Conservation (phyloP, 768 basidiomycete genomes). For the Tricholoma saponaceum region DNA sequence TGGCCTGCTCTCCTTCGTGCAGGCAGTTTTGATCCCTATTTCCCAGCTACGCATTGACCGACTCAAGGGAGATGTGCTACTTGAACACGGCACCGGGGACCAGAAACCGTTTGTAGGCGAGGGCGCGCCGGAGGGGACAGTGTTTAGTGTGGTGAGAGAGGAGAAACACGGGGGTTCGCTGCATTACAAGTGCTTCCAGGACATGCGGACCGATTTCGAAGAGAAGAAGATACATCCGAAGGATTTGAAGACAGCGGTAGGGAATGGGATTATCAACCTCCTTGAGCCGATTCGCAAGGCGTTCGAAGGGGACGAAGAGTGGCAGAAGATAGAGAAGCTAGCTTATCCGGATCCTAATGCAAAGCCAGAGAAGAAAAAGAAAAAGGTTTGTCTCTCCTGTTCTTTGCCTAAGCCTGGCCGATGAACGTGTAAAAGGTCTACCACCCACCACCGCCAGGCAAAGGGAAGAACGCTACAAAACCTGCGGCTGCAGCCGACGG, state of each 20-base stretch:
- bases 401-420: not conserved
- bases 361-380: constrained; percentile 60
- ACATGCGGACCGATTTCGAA: constrained; percentile 71
- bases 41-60: constrained; percentile 69
- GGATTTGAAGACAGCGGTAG: constrained; percentile 81
- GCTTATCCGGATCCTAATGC: constrained; percentile 83
- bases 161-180: constrained; percentile 78
- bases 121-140: constrained; percentile 74
- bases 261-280: constrained; percentile 67
- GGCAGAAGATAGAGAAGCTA: constrained; percentile 67
- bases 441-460: constrained; percentile 80
- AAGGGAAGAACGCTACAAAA: constrained; percentile 53
- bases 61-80: constrained; percentile 42
- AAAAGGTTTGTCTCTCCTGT: constrained; percentile 41
- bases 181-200: constrained; percentile 67
- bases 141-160: constrained; percentile 76
- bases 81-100: constrained; percentile 46
- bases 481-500: constrained; percentile 3
- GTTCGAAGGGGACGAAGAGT: constrained; percentile 76
- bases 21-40: constrained; percentile 87
- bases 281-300: constrained; percentile 77
- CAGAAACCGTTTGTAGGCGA: constrained; percentile 59
- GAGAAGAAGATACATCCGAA: constrained; percentile 80
- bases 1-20: constrained; percentile 80
- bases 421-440: constrained; percentile 49